phyloP scores from a whole-genome alignment of 2,329 filamentous ascomycete genomes.

The Cryphonectria parasitica region DNA sequence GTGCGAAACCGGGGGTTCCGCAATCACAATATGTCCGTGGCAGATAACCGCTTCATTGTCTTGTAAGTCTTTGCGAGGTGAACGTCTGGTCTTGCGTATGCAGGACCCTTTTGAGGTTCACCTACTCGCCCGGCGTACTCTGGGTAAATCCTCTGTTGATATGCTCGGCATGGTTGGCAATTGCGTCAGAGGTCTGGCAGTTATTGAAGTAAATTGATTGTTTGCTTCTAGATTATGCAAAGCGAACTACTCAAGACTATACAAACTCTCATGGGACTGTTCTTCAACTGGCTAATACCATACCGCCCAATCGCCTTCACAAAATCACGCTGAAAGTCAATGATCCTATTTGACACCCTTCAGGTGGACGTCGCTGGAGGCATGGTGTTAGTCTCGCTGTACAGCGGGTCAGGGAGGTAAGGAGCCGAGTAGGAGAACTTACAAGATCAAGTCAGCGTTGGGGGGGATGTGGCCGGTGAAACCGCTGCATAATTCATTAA shows the following conservation, averaged over 20 bases:
- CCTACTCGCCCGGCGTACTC: not conserved
- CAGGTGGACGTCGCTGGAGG: slow-evolving; percentile 40
- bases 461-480: slow-evolving; percentile 79
- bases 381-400: slow-evolving; percentile 29
- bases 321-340: not conserved
- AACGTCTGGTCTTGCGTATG: not conserved
- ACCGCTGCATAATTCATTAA: slow-evolving; percentile 57
- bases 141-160: not conserved
- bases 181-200: not conserved
- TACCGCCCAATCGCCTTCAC: not conserved
- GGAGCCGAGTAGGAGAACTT: slow-evolving; percentile 47
- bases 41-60: slow-evolving; percentile 16
- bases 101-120: not conserved
- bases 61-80: slow-evolving; percentile 22
- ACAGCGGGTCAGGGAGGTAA: not conserved
- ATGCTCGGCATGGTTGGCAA: not conserved
- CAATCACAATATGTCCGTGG: slow-evolving; percentile 14
- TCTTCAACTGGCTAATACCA: not conserved
- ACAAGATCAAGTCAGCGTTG: slow-evolving; percentile 81
- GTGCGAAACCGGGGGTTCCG: slow-evolving; percentile 13
- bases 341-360: slow-evolving; percentile 37
- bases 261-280: not conserved
- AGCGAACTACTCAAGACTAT: not conserved
- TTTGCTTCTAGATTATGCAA: slow-evolving; percentile 4
- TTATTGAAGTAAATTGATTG: not conserved